Percentiles rank a stretch among this genome's conserved stretches.
Conservation (phyloP, 331 rosid genomes). For the Phaseolus coccineus region DNA sequence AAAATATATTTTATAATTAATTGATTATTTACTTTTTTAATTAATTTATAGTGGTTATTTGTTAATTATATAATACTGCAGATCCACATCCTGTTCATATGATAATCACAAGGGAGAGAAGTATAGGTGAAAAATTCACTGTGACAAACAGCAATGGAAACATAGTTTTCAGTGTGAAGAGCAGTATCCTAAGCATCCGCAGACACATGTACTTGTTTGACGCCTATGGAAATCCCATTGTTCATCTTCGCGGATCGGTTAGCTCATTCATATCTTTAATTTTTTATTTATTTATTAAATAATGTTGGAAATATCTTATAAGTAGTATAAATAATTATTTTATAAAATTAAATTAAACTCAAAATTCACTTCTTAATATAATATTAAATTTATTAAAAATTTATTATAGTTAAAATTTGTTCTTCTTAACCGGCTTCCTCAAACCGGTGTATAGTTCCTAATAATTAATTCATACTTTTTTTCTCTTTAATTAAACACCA, state of each 20-base stretch:
- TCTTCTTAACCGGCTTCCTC: too few species aligned
- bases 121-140: slow-evolving; percentile 42
- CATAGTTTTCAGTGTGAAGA: slow-evolving; percentile 50
- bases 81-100: slow-evolving; percentile 45
- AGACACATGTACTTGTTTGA: slow-evolving; percentile 48
- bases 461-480: too few species aligned
- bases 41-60: neutral
- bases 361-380: too few species aligned
- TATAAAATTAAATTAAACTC: too few species aligned
- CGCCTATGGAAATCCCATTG: slow-evolving; percentile 45
- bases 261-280: neutral
- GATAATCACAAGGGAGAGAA: slow-evolving; percentile 44
- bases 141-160: slow-evolving; percentile 50
- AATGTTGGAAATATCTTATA: too few species aligned
- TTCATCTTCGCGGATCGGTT: slow-evolving; percentile 52
- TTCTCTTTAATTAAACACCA: too few species aligned
- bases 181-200: slow-evolving; percentile 19
- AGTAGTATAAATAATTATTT: too few species aligned
- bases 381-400: too few species aligned
- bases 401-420: too few species aligned
- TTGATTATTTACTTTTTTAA: too few species aligned
- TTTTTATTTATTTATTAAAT: too few species aligned
- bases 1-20: neutral
- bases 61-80: neutral
- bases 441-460: too few species aligned